Evolutionary conservation across 2,329 filamentous ascomycete genomes (phyloP).

Genomic region (Escovopsis sp.): DNA sequence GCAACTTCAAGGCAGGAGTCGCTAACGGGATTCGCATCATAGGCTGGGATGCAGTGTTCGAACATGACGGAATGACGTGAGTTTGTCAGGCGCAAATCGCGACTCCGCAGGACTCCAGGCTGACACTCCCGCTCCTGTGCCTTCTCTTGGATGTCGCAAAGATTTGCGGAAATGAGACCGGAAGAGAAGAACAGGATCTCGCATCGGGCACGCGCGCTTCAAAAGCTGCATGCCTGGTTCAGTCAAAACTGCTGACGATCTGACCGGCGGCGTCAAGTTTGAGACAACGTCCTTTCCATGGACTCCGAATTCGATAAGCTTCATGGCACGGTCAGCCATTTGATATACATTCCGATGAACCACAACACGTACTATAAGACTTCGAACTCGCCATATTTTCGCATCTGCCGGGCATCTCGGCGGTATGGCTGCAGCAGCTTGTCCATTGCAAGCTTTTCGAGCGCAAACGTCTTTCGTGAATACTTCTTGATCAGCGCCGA

Average conservation of each 20-base stretch:
- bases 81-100: slow-evolving; percentile 10
- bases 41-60: slow-evolving; percentile 97
- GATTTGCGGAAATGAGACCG: slow-evolving; percentile 89
- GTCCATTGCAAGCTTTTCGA: slow-evolving; percentile 21
- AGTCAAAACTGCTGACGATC: not conserved
- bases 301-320: too few species aligned
- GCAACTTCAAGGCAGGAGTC: too few species aligned
- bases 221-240: slow-evolving; percentile 75
- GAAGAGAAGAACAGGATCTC: slow-evolving; percentile 80
- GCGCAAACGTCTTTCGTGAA: slow-evolving; percentile 30
- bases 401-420: slow-evolving; percentile 50
- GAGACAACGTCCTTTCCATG: not conserved
- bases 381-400: slow-evolving; percentile 64
- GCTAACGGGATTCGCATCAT: too few species aligned
- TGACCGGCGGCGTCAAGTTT: not conserved
- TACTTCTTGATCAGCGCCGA: slow-evolving; percentile 46
- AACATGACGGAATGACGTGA: slow-evolving; percentile 75
- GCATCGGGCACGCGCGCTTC: slow-evolving; percentile 74
- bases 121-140: not conserved
- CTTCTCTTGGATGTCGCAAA: slow-evolving; percentile 14
- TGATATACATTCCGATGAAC: not conserved
- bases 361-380: slow-evolving; percentile 44
- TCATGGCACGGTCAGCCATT: not conserved
- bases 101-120: too few species aligned
- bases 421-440: slow-evolving; percentile 57